These are phyloP conservation scores for Truncatella angustata DNA, from an alignment of 2,329 filamentous ascomycete species.

Conservation along the genomic window DNA sequence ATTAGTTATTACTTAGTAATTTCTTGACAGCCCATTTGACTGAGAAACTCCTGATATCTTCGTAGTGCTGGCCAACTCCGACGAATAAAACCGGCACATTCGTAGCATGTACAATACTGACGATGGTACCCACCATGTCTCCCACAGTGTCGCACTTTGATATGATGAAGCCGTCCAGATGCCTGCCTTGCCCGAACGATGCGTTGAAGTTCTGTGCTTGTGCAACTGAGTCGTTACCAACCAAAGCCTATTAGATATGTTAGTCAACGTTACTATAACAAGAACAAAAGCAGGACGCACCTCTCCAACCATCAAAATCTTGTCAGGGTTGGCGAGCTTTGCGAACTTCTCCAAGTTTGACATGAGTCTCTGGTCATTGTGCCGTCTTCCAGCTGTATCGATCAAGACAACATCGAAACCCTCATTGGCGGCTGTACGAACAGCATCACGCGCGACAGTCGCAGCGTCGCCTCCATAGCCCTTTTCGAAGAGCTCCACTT, in stretches of 20 bases:
- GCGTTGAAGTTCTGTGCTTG: conserved; percentile 96
- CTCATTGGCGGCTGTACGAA: conserved; percentile 71
- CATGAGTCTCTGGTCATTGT: conserved; percentile 97
- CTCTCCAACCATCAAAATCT: conserved; percentile 95
- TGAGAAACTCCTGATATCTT: conserved; percentile 66
- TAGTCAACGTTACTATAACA: conserved; percentile 3
- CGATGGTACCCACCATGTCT: conserved; percentile 95
- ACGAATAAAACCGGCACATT: conserved; percentile 95
- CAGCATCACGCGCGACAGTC: conserved; percentile 90
- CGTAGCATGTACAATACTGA: conserved; percentile 96
- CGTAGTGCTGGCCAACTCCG: conserved; percentile 70
- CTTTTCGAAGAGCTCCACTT: conserved; percentile 91
- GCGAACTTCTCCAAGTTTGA: conserved; percentile 95
- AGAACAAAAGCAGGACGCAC: conserved; percentile 24
- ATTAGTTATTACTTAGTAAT: conserved; percentile 51
- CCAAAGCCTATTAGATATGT: conserved; percentile 61
- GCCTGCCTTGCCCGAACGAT: conserved; percentile 77
- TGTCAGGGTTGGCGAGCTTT: conserved; percentile 92
- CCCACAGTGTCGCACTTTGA: conserved; percentile 98
- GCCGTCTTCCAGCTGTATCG: conserved; percentile 89
- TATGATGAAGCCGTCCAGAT: conserved; percentile 95
- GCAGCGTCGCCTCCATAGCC: conserved; percentile 98
- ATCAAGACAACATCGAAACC: conserved; percentile 93
- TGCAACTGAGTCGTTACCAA: conserved; percentile 91
- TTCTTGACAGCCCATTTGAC: conserved; percentile 70